Evolutionary conservation across 1,284 basidiomycete species (phyloP), one percentile per base, ranked within the genome.

Genomic region (Cryptococcus wingfieldii): DNA sequence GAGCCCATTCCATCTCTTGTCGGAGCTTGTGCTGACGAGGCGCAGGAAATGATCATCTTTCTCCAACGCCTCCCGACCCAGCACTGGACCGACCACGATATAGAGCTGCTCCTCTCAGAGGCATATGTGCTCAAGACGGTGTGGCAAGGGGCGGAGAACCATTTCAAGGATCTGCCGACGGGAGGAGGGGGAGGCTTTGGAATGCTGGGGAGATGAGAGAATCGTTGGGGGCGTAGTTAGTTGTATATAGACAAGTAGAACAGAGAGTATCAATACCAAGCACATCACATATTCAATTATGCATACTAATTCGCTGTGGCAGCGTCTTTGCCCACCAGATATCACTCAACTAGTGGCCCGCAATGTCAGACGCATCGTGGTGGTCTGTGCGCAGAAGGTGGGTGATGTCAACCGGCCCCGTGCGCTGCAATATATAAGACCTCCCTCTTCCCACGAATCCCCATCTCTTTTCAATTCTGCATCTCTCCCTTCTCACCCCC

Each of bases 21-120:
- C 8, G 10, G 25, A 14, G 25, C 47, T 18, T 50, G 42, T 28
- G 23, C 19, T 38, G 19, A 9, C 27, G 4, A 13, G 14, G 47
- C 38, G 3, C 63, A 95, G 90, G 92, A 91, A 50, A 96, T 98
- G 75, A 98, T 98, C 76, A 98, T 98, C 88, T 98, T 97, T 79
- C 81, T 98, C 3, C 95, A 98, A 77, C 90, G 90, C 4, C 82
- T 97, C 5, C 95, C 96, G 9, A 98, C 95, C 2, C 90, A 95
- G 68, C 83, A 84, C 51, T 98, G 96, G 95, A 85, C 85, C 5
- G 95, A 98, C 75, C 87, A 93, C 68, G 93, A 98, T 72, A 88
- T 97, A 46, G 93, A 97, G 72, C 83, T 98, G 77, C 83, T 98
- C 16, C 83, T 98, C 45, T 91, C 89, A 67, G 91, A 98, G 76